Base-by-base conservation (phyloP, 2,329 filamentous ascomycete species). In the Aurifilum marmelostoma region DNA sequence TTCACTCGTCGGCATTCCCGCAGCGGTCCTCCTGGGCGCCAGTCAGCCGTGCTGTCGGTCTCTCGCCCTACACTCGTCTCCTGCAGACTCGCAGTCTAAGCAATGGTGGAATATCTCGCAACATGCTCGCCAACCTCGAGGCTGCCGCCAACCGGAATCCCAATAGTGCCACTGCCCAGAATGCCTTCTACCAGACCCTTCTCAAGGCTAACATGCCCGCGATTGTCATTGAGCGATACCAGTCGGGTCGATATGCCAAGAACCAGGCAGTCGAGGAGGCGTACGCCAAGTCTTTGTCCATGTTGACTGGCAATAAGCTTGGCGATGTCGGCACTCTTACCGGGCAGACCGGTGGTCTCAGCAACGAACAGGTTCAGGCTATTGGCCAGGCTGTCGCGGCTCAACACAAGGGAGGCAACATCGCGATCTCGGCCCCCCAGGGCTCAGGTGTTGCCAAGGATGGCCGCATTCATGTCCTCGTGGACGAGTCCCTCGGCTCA, bases 71-170 rank as follows among this genome's bases (percentile, higher is more conserved):
- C 68, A 37, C 54, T 73, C 32, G 54, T 63, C 52, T 71, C 34
- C 50, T 73, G 29, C 77, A 79, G 70, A 72, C 76, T 75, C 76
- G 80, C 71, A 71, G 71, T 59, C 84, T 84, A 74, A 81, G 83
- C 69, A 80, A 79, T 34, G 77, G 80, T 70, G 84, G 84, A 27
- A 81, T 88, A 67, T 85, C 88, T 60, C 84, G 86, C 70, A 89
- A 85, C 72, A 83, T 95, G 68, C 87, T 99, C 43, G 93, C 94
- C 43, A 92, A 93, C 73, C 87, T 94, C 74, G 96, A 99, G 81
- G 91, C 94, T 78, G 91, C 92, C 32, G 97, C 96, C 50, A 99
- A 98, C 81, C 92, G 93, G 79, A 97, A 97, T 75, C 93, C 96
- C 1, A 87, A 85, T 70, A 98, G 93, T 79, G 91, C 94, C 37